Base-by-base conservation (phyloP, 352 stramenopile genomes). In the Phytophthora litchii region DNA sequence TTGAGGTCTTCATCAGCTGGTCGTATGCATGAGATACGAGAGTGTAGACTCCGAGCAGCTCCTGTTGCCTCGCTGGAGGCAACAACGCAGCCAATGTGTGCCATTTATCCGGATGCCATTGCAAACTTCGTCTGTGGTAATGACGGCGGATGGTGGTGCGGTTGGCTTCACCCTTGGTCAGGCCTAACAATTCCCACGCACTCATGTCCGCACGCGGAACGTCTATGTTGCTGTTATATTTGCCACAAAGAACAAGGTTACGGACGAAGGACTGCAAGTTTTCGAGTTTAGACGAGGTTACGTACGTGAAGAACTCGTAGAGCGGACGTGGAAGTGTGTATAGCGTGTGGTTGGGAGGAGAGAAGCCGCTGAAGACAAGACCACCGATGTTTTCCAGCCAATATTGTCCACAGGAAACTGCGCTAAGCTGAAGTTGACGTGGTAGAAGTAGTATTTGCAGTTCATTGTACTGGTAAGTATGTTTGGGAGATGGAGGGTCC, bases 71-170 rank as follows among this genome's bases (percentile, higher is more conserved):
- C 3, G 44, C n/a, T n/a, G 57, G 41, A 45, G 66, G 59, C 23
- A 68, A 42, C 6, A 43, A 32, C 1, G 52, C 59, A 8, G 42
- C 35, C 27, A 67, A 50, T 20, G 74, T 19, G 40, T 61, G 50
- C 78, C 82, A 88, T 60, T 86, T 88, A 66, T 91, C 82, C 8
- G 82, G 79, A 61, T 91, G 79, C 78, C 80, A 91, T 55, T 87
- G 71, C 44, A 91, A 66, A 25, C 77, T 83, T 3, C 67, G 70
- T n/a, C 57, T 65, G 45, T 89, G 82, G 46, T 89, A 89, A 31
- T 76, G 79, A 7, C 62, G 69, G 11, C 79, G 76, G 59, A 91
- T 83, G 13, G 56, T 64, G 31, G 63, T 58, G 17, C 67, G 80
- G 12, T 70, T 83, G 16, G 71, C 72, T 35, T 69, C 64, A 35